Evolutionary conservation across 1,284 basidiomycete species (phyloP), one percentile per base, ranked within the genome.

Genomic region (Austroboletus novae-zelandiae): DNA sequence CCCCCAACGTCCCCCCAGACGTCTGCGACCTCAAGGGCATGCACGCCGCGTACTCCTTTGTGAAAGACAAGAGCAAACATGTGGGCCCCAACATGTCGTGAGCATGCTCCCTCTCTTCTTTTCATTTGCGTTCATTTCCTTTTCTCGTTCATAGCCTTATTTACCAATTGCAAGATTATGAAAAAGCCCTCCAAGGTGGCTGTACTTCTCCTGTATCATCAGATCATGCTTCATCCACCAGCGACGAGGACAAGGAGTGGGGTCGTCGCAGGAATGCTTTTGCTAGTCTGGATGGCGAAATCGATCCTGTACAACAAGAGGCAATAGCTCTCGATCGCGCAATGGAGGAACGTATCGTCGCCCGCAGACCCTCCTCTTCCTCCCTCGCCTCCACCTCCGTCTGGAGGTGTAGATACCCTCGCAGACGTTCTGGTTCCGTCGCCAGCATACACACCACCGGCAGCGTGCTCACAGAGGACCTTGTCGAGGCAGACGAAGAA

Each of bases 51-150:
- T 98, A 98, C 72, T 76, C 88, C 55, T 94, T 83, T 70, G 91
- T 95, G 43, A 96, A 97, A 71, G 77, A 83, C 61, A 94, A 91
- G 72, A 92, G 89, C 64, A 83, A 81, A 65, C 90, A 89, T 77
- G 83, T 93, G 55, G 91, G 94, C 18, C 94, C 96, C 40, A 98
- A 98, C 71, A 95, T 96, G 84, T 92, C 89, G 91, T 94, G 73
- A 73, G 91, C 86, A 44, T 43, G 47, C 53, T 46, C 57, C 40
- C 48, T 15, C 7, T 35, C 43, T 64, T 64, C 62, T 58, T 61
- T 60, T 54, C 47, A 15, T 47, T 48, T 48, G 52, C 48, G 32
- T 60, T 56, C 48, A 65, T 56, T 50, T 31, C 45, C 34, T 50
- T 47, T 48, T 14, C 46, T 48, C 52, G 20, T 23, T 23, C 54